These are phyloP conservation scores for Phenoliferia sp. DNA, from an alignment of 1,284 basidiomycete species.

Conservation along the genomic window DNA sequence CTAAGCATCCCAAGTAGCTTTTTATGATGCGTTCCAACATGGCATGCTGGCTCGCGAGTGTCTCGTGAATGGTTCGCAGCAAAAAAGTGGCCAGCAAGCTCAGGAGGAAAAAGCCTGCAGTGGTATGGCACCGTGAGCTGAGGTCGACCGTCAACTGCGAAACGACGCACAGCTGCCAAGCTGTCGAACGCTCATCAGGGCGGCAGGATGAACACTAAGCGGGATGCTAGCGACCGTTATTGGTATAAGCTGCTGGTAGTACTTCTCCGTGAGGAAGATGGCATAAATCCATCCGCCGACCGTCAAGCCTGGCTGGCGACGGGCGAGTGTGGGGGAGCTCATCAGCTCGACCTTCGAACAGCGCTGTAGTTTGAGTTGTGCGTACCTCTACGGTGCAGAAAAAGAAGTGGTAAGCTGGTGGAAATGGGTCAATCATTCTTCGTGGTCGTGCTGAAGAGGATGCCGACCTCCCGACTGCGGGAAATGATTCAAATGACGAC, in stretches of 20 bases:
- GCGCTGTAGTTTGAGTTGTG: too few relatives aligned
- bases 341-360: not conserved
- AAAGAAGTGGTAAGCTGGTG: slow-evolving; percentile 1
- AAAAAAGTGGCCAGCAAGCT: slow-evolving; percentile 43
- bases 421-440: slow-evolving; percentile 3
- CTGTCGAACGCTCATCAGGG: slow-evolving; percentile 39
- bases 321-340: not conserved
- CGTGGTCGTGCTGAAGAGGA: too few relatives aligned
- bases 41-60: not conserved
- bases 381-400: not conserved
- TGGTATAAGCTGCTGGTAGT: slow-evolving; percentile 41
- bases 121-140: not conserved
- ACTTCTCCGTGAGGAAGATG: slow-evolving; percentile 39
- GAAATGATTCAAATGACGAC: too few relatives aligned
- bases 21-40: slow-evolving; percentile 37
- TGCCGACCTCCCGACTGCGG: too few relatives aligned
- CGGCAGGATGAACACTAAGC: slow-evolving; percentile 37
- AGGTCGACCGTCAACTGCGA: not conserved
- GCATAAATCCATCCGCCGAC: slow-evolving; percentile 43
- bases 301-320: slow-evolving; percentile 29
- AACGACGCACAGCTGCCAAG: slow-evolving; percentile 42
- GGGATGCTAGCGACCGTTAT: slow-evolving; percentile 28
- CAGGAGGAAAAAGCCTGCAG: slow-evolving; percentile 44
- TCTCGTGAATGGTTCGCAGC: slow-evolving; percentile 31
- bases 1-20: slow-evolving; percentile 41